phyloP scores from a whole-genome alignment of 2,329 filamentous ascomycete species.

The Curvularia verruculosa region DNA sequence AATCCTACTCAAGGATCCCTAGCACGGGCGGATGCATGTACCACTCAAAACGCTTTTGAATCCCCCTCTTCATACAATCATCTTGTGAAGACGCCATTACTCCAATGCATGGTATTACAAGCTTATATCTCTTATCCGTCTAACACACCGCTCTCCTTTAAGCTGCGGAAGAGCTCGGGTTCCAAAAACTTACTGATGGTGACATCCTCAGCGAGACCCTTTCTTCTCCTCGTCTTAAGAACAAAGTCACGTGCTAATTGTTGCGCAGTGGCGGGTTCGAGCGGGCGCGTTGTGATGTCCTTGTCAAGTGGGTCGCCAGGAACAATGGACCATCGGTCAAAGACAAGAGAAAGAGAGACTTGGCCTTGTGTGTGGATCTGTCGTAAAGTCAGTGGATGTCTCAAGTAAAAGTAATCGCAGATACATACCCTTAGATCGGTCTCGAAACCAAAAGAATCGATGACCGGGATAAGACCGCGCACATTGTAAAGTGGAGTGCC shows the following conservation, averaged over 20 bases:
- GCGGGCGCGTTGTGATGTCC: slow-evolving; percentile 77
- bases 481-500: slow-evolving; percentile 94
- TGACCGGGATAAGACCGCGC: slow-evolving; percentile 88
- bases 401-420: not conserved
- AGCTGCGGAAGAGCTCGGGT: slow-evolving; percentile 85
- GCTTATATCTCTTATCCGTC: slow-evolving; percentile 56
- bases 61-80: not conserved
- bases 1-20: not conserved
- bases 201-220: slow-evolving; percentile 94
- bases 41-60: slow-evolving; percentile 1
- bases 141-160: slow-evolving; percentile 87
- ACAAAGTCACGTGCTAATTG: slow-evolving; percentile 95
- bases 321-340: slow-evolving; percentile 95
- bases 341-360: slow-evolving; percentile 87
- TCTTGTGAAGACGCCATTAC: slow-evolving; percentile 14
- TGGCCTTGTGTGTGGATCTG: slow-evolving; percentile 90
- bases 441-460: slow-evolving; percentile 97
- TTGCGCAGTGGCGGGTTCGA: slow-evolving; percentile 87
- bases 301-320: slow-evolving; percentile 94
- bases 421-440: slow-evolving; percentile 74
- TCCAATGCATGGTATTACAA: slow-evolving; percentile 22
- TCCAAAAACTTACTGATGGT: slow-evolving; percentile 96
- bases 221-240: slow-evolving; percentile 89
- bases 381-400: slow-evolving; percentile 9
- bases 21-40: not conserved